These are phyloP conservation scores for Selaginella tamariscina DNA, from an alignment of 75 land plant genomes.

Conservation along the genomic window DNA sequence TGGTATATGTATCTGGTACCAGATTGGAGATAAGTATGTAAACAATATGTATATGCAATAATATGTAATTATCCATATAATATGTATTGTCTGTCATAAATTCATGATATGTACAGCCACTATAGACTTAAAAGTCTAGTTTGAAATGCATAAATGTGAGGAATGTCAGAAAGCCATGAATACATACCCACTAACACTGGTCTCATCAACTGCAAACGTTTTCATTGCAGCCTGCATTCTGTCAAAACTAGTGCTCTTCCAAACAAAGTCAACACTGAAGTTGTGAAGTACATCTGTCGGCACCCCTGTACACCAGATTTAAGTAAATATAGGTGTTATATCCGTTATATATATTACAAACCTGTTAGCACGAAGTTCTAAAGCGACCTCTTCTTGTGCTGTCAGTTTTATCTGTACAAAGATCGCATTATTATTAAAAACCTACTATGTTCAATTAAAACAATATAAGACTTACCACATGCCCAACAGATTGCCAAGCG, in stretches of 20 bases:
- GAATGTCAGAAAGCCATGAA: too few relatives aligned
- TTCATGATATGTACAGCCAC: too few relatives aligned
- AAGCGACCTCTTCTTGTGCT: constrained; percentile 98
- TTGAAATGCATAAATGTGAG: too few relatives aligned
- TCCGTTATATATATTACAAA: constrained; percentile 14
- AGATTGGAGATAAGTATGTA: too few relatives aligned
- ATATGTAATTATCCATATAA: too few relatives aligned
- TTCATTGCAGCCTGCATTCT: constrained; percentile 98
- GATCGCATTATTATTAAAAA: background rate
- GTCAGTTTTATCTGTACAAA: constrained; percentile 74
- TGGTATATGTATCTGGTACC: constrained; percentile 80
- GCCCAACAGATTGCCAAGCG: constrained; percentile 98
- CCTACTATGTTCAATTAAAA: background rate
- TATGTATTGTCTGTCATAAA: too few relatives aligned
- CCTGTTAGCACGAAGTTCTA: constrained; percentile 97
- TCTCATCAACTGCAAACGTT: constrained; percentile 98
- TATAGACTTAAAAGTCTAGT: too few relatives aligned
- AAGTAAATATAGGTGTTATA: background rate
- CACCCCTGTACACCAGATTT: constrained; percentile 42
- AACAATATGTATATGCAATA: too few relatives aligned
- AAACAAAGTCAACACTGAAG: constrained; percentile 98
- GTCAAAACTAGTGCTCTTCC: constrained; percentile 99
- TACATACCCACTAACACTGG: constrained; percentile 95
- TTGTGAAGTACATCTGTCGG: constrained; percentile 98
- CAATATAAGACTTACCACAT: constrained; percentile 62